Conservation (phyloP, 768 basidiomycete species). For the Rhodocollybia butyracea region DNA sequence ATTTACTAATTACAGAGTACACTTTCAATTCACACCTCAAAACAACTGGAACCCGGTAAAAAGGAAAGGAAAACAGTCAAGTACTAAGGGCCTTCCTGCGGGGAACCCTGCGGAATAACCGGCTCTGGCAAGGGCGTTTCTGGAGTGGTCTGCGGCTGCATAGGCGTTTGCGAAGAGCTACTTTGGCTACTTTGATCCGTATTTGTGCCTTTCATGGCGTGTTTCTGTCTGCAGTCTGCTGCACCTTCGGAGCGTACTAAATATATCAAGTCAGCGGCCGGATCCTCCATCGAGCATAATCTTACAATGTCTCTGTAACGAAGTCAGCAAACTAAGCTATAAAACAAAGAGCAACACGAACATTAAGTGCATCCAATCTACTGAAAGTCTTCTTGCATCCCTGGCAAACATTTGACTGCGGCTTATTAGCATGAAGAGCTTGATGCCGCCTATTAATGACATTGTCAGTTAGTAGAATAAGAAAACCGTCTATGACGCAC, state of each 20-base stretch:
- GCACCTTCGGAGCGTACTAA: conserved; percentile 88
- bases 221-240: conserved; percentile 61
- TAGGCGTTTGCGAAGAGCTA: neutral
- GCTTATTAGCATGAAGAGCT: conserved; percentile 81
- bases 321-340: conserved; percentile 15
- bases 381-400: conserved; percentile 96
- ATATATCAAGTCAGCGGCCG: too few relatives aligned
- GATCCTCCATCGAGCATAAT: too few relatives aligned
- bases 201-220: conserved; percentile 9
- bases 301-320: conserved; percentile 72
- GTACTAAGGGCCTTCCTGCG: neutral
- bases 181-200: conserved; percentile 17
- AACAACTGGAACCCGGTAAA: neutral
- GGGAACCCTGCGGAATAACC: neutral
- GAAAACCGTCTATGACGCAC: conserved; percentile 40
- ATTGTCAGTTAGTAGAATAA: conserved; percentile 7
- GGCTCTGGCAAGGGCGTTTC: neutral
- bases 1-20: neutral
- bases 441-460: conserved; percentile 68
- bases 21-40: neutral
- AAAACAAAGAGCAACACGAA: conserved; percentile 23
- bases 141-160: neutral
- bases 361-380: conserved; percentile 89
- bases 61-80: neutral
- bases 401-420: conserved; percentile 81